Percentiles rank a stretch among this genome's conserved stretches.
These are phyloP conservation scores for Quercus suber DNA, from an alignment of 306 rosid species.

Conservation along the genomic window DNA sequence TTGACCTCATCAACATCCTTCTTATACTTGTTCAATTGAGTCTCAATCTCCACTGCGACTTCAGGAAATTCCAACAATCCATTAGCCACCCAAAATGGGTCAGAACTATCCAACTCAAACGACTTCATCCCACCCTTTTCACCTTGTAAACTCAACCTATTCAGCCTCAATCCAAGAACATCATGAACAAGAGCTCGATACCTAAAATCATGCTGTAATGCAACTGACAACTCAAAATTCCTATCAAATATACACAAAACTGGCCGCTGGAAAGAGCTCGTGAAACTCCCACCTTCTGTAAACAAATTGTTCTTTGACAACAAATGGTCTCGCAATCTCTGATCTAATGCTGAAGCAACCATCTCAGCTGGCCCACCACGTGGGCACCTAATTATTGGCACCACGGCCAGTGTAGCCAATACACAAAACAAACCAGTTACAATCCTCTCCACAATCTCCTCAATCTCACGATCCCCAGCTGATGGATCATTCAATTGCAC, in stretches of 20 bases:
- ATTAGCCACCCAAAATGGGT: conserved; percentile 85
- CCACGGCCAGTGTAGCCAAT: conserved; percentile 79
- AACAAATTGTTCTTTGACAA: conserved; percentile 86
- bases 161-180: conserved; percentile 82
- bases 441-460: conserved; percentile 78
- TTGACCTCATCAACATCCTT: conserved; percentile 97
- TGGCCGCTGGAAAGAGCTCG: conserved; percentile 84
- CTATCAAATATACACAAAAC: conserved; percentile 87
- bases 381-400: conserved; percentile 79
- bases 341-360: conserved; percentile 93
- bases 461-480: conserved; percentile 91
- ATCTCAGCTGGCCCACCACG: conserved; percentile 96
- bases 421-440: conserved; percentile 80
- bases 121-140: conserved; percentile 93
- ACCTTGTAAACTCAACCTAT: conserved; percentile 81
- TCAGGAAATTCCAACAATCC: conserved; percentile 84
- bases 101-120: conserved; percentile 76
- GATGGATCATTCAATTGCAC: conserved; percentile 88
- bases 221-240: conserved; percentile 87
- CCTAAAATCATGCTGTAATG: conserved; percentile 93
- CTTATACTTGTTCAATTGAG: conserved; percentile 82
- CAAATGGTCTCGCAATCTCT: conserved; percentile 87
- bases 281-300: conserved; percentile 65
- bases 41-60: conserved; percentile 95
- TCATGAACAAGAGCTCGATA: conserved; percentile 90